phyloP scores from a whole-genome alignment of 345 rosid genomes.

The Aethionema arabicum region DNA sequence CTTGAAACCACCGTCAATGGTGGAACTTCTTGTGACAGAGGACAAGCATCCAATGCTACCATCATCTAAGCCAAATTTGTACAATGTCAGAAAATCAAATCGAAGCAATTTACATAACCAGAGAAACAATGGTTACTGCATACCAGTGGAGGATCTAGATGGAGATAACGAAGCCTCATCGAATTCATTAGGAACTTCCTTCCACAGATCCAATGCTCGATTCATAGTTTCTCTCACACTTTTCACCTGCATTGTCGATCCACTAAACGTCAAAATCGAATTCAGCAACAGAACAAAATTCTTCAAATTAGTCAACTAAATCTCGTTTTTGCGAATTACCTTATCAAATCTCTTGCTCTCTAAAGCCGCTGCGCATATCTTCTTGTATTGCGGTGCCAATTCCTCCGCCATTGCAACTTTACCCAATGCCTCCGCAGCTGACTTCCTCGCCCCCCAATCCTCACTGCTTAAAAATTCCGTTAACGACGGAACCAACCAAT shows the following conservation, averaged over 20 bases:
- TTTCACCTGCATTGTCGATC: conserved; percentile 51
- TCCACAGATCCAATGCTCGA: conserved; percentile 72
- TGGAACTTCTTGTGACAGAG: conserved; percentile 46
- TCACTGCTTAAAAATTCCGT: conserved; percentile 69
- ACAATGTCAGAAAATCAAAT: background rate
- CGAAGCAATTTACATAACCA: background rate
- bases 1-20: conserved; percentile 43
- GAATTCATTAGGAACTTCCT: conserved; percentile 49
- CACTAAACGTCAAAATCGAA: conserved; percentile 5
- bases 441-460: conserved; percentile 90
- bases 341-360: conserved; percentile 85
- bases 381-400: conserved; percentile 55
- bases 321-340: conserved; percentile 42
- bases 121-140: background rate
- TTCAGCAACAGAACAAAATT: background rate
- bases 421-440: conserved; percentile 86
- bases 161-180: conserved; percentile 46
- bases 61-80: conserved; percentile 50
- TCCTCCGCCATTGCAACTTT: conserved; percentile 69
- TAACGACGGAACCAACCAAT: conserved; percentile 68
- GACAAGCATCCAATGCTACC: conserved; percentile 45
- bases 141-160: conserved; percentile 37
- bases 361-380: conserved; percentile 51
- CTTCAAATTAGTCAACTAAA: background rate
- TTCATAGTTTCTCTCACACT: conserved; percentile 89